Evolutionary conservation across 73 alveolate genomes (phyloP).

Genomic region (Symbiodinium natans): DNA sequence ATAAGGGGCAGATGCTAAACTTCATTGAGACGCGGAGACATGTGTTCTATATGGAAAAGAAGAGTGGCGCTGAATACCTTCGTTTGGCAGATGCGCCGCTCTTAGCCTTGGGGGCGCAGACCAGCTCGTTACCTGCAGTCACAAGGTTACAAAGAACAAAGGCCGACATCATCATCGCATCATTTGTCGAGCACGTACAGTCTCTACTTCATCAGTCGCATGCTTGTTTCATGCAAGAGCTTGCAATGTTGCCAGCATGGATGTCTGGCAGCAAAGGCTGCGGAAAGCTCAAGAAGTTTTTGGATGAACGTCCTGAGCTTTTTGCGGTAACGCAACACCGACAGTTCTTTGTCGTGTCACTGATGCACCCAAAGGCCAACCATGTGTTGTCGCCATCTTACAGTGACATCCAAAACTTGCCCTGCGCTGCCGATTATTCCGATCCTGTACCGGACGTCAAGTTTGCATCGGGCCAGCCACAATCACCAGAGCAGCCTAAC

Average conservation of each 20-base stretch:
- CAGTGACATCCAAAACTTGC: neutral
- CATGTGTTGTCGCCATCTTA: neutral
- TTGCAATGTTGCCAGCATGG: constrained; percentile 56
- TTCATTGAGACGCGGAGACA: neutral
- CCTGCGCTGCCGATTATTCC: neutral
- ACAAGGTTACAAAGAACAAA: neutral
- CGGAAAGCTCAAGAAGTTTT: constrained; percentile 24
- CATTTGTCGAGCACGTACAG: neutral
- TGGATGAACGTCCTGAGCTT: neutral
- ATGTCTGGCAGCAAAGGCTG: neutral
- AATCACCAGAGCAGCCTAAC: neutral
- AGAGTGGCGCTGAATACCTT: neutral
- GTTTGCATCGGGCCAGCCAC: neutral
- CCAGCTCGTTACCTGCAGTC: neutral
- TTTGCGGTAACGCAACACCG: neutral
- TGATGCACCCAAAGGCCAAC: neutral
- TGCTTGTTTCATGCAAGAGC: constrained; percentile 37
- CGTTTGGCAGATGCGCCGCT: neutral
- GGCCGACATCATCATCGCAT: neutral
- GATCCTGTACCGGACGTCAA: constrained; percentile 10
- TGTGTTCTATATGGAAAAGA: neutral
- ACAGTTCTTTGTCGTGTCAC: neutral
- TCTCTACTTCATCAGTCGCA: neutral
- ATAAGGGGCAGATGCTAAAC: neutral
- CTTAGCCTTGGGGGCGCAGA: neutral